Evolutionary conservation across 257 asterid genomes (phyloP), one percentile per base, ranked within the genome.

Genomic region (Linaria vulgaris): DNA sequence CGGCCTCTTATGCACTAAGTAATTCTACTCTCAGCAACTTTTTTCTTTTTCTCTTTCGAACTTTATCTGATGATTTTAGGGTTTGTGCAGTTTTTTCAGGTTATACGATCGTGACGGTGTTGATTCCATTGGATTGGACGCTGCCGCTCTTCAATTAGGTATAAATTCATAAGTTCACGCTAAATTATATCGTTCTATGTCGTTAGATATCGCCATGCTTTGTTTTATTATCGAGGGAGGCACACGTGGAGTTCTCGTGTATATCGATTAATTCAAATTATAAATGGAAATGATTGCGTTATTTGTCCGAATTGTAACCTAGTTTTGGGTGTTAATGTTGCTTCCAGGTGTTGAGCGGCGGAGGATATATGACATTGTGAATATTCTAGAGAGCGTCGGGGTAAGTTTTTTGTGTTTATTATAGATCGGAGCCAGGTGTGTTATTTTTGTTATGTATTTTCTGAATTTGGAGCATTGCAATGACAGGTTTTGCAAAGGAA

Each of bases 361-460:
- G 44, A 74, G 90, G 70, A 80, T 85, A 66, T 85, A 85, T 44
- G 94, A 83, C 64, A 79, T 85, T 14, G 88, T 85, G 62, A 83
- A 85, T 70, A 83, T 83, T 41, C 59, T 85, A 64, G 88, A 85
- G 69, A 76, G 94, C 61, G 30, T 83, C 38, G 90, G 86, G 85
- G 88, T 85, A 81, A 65, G 22, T 51, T 27, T 61, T 43, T 23
- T 58, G 65, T 9, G 21, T 23, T 50, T 38, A 6, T 41, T 56
- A 47, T 16, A 51, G 58, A 15, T 14, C 61, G n/a, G 38, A 19
- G 46, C 59, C 12, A 27, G 54, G 34, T 69, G 34, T 48, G 17
- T 27, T 41, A 55, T 69, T 13, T 20, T 39, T 7, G 37, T 23
- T 6, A 53, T 6, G 48, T 2, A 27, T 27, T 27, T 27, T n/a